Evolutionary conservation across 352 stramenopile species (phyloP).

Genomic region (Globisporangium emineosum): DNA sequence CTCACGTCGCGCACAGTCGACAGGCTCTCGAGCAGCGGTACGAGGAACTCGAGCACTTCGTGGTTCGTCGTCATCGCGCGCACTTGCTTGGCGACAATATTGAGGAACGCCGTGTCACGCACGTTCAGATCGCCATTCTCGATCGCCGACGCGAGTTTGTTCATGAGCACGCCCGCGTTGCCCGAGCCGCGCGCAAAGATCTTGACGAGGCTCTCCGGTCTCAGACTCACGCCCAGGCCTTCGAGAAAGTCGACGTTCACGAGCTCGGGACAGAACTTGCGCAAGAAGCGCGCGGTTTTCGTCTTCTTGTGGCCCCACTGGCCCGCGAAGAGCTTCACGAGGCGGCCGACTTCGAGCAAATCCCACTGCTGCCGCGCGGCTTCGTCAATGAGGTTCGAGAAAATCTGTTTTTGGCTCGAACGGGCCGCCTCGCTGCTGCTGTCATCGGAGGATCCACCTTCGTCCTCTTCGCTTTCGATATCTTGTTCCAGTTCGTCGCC

Average conservation of each 20-base stretch:
- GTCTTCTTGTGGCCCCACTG: constrained; percentile 50
- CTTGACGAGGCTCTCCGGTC: constrained; percentile 50
- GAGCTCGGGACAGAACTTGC: constrained; percentile 63
- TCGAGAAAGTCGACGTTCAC: constrained; percentile 87
- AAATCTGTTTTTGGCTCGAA: constrained; percentile 37
- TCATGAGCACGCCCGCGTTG: constrained; percentile 51
- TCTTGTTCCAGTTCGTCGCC: constrained; percentile 14
- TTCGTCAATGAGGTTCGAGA: constrained; percentile 72
- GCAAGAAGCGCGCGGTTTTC: constrained; percentile 64
- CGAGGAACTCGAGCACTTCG: constrained; percentile 62
- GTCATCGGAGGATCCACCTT: background rate
- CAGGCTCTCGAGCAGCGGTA: constrained; percentile 71
- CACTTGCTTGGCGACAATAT: constrained; percentile 28
- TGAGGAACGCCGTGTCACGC: constrained; percentile 35
- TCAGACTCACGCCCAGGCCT: constrained; percentile 59
- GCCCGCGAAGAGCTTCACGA: constrained; percentile 75
- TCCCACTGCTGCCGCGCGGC: constrained; percentile 76
- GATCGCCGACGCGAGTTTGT: constrained; percentile 69
- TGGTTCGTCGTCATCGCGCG: constrained; percentile 38
- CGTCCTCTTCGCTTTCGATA: constrained; percentile 12
- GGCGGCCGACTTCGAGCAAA: constrained; percentile 69
- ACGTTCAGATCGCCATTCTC: constrained; percentile 70
- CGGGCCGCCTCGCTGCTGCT: background rate
- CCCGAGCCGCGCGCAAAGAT: constrained; percentile 73
- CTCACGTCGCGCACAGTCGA: constrained; percentile 70